phyloP scores from a whole-genome alignment of 192 early-diverging fungal genomes.

The Coemansia sp. region DNA sequence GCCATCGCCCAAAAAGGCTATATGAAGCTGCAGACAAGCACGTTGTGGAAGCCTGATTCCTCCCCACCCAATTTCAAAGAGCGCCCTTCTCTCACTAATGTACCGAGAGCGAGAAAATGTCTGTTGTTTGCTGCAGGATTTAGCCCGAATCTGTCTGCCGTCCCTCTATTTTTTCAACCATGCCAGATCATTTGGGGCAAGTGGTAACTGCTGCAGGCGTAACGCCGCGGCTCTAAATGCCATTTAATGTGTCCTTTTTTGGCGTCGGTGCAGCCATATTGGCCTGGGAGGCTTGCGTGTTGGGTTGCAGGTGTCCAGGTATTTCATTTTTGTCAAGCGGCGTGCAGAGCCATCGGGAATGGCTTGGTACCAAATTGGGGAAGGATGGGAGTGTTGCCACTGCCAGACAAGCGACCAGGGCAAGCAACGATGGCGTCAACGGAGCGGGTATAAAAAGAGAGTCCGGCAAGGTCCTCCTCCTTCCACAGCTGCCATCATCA shows the following conservation, averaged over 20 bases:
- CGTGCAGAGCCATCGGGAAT: not conserved
- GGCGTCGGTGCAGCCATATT: not conserved
- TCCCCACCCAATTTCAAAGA: not conserved
- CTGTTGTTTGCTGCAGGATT: not conserved
- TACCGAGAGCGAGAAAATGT: not conserved
- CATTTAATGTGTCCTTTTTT: not conserved
- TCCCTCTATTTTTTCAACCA: not conserved
- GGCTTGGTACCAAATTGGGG: constrained; percentile 4
- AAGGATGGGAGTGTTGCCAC: not conserved
- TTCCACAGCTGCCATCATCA: not conserved
- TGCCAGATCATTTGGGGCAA: not conserved
- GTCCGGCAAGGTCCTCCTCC: not conserved
- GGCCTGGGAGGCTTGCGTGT: not conserved
- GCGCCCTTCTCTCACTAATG: not conserved
- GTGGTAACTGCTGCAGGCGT: constrained; percentile 1
- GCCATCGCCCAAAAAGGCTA: constrained; percentile 19
- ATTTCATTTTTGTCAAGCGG: not conserved
- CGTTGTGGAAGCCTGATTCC: not conserved
- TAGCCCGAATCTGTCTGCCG: not conserved
- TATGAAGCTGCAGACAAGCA: constrained; percentile 12
- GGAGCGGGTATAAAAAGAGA: not conserved
- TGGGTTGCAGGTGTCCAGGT: not conserved
- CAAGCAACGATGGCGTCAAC: not conserved
- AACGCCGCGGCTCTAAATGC: constrained; percentile 2
- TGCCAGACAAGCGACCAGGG: not conserved